Conservation (phyloP, 768 basidiomycete genomes). For the Strobilomyces confusus region DNA sequence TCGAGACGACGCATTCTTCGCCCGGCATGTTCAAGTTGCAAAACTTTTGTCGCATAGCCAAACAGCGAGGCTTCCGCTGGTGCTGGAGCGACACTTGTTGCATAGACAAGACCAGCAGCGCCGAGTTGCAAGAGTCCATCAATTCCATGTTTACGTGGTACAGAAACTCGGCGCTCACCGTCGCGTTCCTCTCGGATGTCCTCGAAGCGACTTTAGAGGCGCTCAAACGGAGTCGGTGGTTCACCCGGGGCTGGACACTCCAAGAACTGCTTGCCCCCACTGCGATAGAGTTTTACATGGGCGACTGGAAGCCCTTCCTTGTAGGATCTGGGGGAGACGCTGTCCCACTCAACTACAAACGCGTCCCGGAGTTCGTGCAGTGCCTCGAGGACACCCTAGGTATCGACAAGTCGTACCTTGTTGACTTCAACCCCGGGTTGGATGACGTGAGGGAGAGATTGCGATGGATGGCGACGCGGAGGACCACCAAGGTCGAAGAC, state of each 20-base stretch:
- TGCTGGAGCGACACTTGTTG: slow-evolving; percentile 33
- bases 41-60: slow-evolving; percentile 20
- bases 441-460: slow-evolving; percentile 24
- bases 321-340: background rate
- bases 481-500: slow-evolving; percentile 28
- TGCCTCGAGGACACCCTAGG: slow-evolving; percentile 12
- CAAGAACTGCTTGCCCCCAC: slow-evolving; percentile 27
- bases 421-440: slow-evolving; percentile 24
- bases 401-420: slow-evolving; percentile 20
- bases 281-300: slow-evolving; percentile 23
- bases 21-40: slow-evolving; percentile 20
- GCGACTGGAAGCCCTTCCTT: slow-evolving; percentile 24
- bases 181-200: slow-evolving; percentile 27
- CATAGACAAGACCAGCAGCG: slow-evolving; percentile 28
- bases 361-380: slow-evolving; percentile 18
- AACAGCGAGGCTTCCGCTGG: slow-evolving; percentile 15
- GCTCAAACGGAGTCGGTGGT: slow-evolving; percentile 23
- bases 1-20: slow-evolving; percentile 17
- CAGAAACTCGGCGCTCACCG: slow-evolving; percentile 27
- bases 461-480: slow-evolving; percentile 26
- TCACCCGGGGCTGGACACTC: slow-evolving; percentile 27
- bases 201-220: slow-evolving; percentile 6
- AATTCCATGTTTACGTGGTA: slow-evolving; percentile 34
- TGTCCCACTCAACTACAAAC: slow-evolving; percentile 20
- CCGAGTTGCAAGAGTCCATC: slow-evolving; percentile 30